phyloP scores from a whole-genome alignment of 2,329 filamentous ascomycete genomes.

The Sclerotinia glacialis region DNA sequence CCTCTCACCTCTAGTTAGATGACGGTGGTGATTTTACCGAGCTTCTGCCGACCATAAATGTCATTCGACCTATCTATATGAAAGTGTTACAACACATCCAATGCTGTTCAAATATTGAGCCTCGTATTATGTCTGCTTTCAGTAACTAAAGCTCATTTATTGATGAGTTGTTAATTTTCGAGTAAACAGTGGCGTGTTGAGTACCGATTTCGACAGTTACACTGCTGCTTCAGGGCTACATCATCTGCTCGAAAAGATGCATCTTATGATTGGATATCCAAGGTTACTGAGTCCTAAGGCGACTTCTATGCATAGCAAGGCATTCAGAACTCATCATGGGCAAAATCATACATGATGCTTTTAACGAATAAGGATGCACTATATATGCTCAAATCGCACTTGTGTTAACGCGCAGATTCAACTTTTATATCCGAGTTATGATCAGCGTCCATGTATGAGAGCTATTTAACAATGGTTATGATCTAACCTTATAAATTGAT shows the following conservation, averaged over 20 bases:
- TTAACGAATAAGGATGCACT: neutral
- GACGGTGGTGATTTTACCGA: slow-evolving; percentile 20
- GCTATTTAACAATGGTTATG: too few relatives aligned
- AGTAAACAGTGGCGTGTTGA: too few relatives aligned
- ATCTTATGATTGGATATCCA: neutral
- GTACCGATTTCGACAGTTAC: neutral
- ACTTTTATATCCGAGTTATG: neutral
- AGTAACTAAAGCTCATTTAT: too few relatives aligned
- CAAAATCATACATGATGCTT: too few relatives aligned
- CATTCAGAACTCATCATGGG: too few relatives aligned
- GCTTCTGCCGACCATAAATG: slow-evolving; percentile 1
- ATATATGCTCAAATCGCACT: neutral
- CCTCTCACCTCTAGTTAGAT: slow-evolving; percentile 11
- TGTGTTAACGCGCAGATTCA: neutral
- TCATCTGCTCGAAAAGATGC: neutral
- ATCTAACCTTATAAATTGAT: too few relatives aligned
- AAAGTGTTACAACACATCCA: neutral
- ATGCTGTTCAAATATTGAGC: neutral
- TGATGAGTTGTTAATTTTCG: neutral
- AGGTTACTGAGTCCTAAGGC: too few relatives aligned
- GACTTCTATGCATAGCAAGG: neutral
- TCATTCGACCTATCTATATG: neutral
- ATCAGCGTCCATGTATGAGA: neutral
- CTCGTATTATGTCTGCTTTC: neutral
- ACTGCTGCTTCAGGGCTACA: neutral